Evolutionary conservation across 148 eudicot genomes (phyloP).

Genomic region (Heliosperma pusillum): DNA sequence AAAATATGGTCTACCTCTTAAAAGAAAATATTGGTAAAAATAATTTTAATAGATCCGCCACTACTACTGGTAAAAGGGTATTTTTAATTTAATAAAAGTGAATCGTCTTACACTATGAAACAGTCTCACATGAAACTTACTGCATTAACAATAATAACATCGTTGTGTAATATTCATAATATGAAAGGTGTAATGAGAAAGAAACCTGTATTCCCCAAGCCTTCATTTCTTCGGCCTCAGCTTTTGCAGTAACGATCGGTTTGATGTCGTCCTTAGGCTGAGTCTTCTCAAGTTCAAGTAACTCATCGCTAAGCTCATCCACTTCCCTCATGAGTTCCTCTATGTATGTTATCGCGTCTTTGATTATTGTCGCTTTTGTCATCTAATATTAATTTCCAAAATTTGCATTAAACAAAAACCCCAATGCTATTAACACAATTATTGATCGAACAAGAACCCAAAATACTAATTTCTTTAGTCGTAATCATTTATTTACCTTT

Average conservation of each 20-base stretch:
- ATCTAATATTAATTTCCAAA: conserved; percentile 37
- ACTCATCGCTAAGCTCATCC: conserved; percentile 47
- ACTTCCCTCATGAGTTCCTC: conserved; percentile 48
- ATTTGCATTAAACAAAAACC: no score
- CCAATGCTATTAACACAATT: no score
- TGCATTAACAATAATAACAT: neutral
- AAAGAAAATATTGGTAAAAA: no score
- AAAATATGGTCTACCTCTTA: no score
- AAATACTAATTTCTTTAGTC: no score
- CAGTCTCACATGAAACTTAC: no score
- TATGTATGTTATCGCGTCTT: conserved; percentile 74
- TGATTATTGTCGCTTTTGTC: conserved; percentile 68
- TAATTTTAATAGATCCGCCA: no score
- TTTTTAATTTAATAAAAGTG: no score
- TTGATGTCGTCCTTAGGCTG: conserved; percentile 29
- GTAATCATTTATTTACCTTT: no score
- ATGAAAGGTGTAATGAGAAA: neutral
- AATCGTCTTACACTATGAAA: no score
- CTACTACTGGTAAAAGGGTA: no score
- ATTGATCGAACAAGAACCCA: no score
- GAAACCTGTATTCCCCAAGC: conserved; percentile 54
- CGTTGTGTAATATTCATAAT: neutral
- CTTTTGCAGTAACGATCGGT: conserved; percentile 13
- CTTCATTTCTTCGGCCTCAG: conserved; percentile 36
- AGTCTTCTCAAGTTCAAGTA: conserved; percentile 50